Evolutionary conservation across 23 red algal genomes (phyloP), one percentile per base, ranked within the genome.

Genomic region (Gracilaria domingensis): DNA sequence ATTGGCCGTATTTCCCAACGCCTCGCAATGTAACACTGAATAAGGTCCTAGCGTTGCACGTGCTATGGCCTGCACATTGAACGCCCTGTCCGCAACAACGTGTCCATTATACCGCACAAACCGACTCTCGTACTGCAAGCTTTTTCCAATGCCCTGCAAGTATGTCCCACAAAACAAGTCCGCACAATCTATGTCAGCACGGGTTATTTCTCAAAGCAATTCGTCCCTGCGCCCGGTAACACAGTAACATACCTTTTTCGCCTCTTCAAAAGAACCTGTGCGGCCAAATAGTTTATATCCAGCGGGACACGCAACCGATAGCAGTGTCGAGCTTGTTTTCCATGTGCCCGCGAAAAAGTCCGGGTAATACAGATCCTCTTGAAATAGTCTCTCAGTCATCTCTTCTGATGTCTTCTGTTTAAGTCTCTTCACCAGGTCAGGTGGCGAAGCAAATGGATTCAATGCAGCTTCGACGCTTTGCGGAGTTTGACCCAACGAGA

Each of bases 241-340:
- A 25, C 78, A 61, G 57, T 12, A 0, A 87, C 84, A 24, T 75
- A 87, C 84, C 50, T 59, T 66, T 74, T 71, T 73, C 26, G 89
- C 89, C 21, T 54, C 62, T 75, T 92, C 78, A 30, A 84, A 84
- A 17, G 77, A 62, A 4, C 79, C 89, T 8, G 36, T 57, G 29
- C 79, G 48, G 16, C 89, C 89, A 54, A 92, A 92, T 32, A 92
- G 20, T 37, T 83, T 75, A 28, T 83, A 67, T 18, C 89, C 89
- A 23, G 89, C 89, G 36, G 89, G 89, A 61, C 66, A 83, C 47
- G 53, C 66, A 8, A 92, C 89, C 16, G 50, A 71, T 28, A 45
- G 36, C 57, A 92, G 65, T 12, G n/a, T 78, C 2, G 89, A 92
- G 16, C 35, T 57, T 8, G 66, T 77, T 83, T 84, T 57, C 89